These are phyloP conservation scores for Pholiota adiposa DNA, from an alignment of 1,284 basidiomycete genomes.

Conservation along the genomic window DNA sequence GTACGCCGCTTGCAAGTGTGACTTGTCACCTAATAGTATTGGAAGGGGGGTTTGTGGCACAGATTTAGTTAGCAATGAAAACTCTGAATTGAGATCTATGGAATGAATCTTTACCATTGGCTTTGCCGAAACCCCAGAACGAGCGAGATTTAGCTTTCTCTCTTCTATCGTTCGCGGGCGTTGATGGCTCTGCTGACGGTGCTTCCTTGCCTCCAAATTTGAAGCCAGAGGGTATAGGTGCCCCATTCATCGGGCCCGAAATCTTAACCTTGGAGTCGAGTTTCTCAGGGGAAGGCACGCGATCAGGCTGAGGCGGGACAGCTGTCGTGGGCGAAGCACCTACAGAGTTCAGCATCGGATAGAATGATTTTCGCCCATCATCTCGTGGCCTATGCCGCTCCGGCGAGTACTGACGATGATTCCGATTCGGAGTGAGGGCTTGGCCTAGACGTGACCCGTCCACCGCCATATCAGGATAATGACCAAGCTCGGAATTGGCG, in stretches of 20 bases:
- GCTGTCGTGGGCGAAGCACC: conserved; percentile 47
- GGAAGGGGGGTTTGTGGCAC: neutral
- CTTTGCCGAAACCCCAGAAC: conserved; percentile 85
- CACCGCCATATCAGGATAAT: conserved; percentile 60
- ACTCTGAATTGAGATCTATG: conserved; percentile 10
- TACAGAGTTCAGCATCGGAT: conserved; percentile 54
- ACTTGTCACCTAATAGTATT: conserved; percentile 45
- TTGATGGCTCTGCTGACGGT: conserved; percentile 48
- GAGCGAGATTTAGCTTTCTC: conserved; percentile 89
- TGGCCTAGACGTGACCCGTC: conserved; percentile 2
- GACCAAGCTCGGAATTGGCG: conserved; percentile 77
- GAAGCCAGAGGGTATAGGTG: conserved; percentile 86
- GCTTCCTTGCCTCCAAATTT: conserved; percentile 81
- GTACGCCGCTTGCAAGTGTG: conserved; percentile 42
- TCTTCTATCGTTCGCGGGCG: conserved; percentile 63
- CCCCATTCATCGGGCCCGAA: conserved; percentile 86
- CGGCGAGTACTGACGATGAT: conserved; percentile 50
- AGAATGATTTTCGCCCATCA: conserved; percentile 58
- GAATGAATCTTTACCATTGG: conserved; percentile 42
- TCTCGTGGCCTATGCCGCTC: conserved; percentile 55
- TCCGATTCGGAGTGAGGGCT: conserved; percentile 29
- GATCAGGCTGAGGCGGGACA: conserved; percentile 44
- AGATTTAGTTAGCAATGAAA: conserved; percentile 9
- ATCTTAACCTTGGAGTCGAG: conserved; percentile 73
- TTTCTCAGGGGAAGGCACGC: conserved; percentile 65